Evolutionary conservation across 1,139 yeast species (phyloP), one percentile per base, ranked within the genome.

Genomic region (Zygoascus sp.): DNA sequence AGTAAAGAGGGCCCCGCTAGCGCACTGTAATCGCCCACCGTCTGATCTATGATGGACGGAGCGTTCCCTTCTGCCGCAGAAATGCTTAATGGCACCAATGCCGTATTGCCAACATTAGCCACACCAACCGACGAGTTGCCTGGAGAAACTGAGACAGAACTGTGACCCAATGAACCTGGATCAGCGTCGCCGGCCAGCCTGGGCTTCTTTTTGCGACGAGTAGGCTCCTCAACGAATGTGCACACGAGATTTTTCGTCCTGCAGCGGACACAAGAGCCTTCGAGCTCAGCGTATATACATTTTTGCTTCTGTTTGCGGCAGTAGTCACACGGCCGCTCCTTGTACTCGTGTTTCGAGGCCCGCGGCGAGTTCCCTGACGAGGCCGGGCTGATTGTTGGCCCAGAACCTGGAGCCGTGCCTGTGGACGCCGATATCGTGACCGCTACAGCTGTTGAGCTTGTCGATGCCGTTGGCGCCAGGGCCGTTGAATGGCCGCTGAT

Each of bases 1-100:
- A 68, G 58, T 19, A 68, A 52, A 0, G 70, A 64, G 27, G 66
- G 64, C 8, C 72, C 72, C 2, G 66, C 62, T 7, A 68, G 46
- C 13, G 59, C 50, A 1, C 69, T 58, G 49, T 68, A 68, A 48
- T 68, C 72, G 23, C 60, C 65, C 5, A 63, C 54, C 17, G 49
- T 57, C 42, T 50, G 55, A 13, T 41, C 37, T 17, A 36, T 28
- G 25, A 37, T 36, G 7, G 23, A 39, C 35, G 19, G 34, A 30
- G 34, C 34, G n/a, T n/a, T n/a, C n/a, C n/a, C n/a, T n/a, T n/a
- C n/a, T n/a, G n/a, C 36, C 36, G 15, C 36, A 4, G 17, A 13
- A 32, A 16, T 9, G 17, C n/a, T n/a, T n/a, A n/a, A n/a, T n/a
- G 17, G 7, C n/a, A 13, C 15, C 10, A 30, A 8, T 8, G 35